Base-by-base conservation (phyloP, 1,139 yeast species). In the Yamadazyma diospyri region DNA sequence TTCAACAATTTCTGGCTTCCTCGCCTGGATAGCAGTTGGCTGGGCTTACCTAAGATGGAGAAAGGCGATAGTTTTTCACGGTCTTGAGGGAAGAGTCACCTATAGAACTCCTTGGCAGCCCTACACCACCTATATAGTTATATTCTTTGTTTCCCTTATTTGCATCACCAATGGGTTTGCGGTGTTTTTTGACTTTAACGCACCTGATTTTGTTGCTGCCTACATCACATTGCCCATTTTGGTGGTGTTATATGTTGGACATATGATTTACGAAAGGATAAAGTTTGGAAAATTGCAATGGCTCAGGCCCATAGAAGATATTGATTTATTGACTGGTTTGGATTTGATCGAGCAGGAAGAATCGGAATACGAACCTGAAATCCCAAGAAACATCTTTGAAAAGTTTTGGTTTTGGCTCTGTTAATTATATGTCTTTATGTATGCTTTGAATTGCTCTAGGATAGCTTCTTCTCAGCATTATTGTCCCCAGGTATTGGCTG, bases 1-100 rank as follows among this genome's bases (percentile, higher is more conserved):
- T 42, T 81, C 81, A 24, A 77, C 88, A 20, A 77, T 81, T 42
- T 77, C 81, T 27, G 89, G 88, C 31, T 67, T 82, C 34, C 52
- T 81, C 36, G 73, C 84, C 27, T 83, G 92, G 89, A 61, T 80
- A 33, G 65, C 64, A 29, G 61, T 71, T 22, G 48, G 68, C 14
- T 48, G 62, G 24, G 64, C 78, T 15, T 73, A 73, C 43, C 37
- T 73, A 30, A 64, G 78, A 51, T 76, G 73, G 70, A 71, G 77
- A 56, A 69, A 66, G 46, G 81, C 79, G 13, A 61, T 76, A 35
- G 47, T 43, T 2, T 61, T 43, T 46, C 69, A 70, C 36, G 55
- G 53, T 10, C 53, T 73, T 41, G 50, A 57, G 36, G 74, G 64
- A 27, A 59, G 76, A 42, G 69, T 74, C 14, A 63, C 77, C 9